Conservation (phyloP, 495 filamentous ascomycete species). For the Penicillium herquei region DNA sequence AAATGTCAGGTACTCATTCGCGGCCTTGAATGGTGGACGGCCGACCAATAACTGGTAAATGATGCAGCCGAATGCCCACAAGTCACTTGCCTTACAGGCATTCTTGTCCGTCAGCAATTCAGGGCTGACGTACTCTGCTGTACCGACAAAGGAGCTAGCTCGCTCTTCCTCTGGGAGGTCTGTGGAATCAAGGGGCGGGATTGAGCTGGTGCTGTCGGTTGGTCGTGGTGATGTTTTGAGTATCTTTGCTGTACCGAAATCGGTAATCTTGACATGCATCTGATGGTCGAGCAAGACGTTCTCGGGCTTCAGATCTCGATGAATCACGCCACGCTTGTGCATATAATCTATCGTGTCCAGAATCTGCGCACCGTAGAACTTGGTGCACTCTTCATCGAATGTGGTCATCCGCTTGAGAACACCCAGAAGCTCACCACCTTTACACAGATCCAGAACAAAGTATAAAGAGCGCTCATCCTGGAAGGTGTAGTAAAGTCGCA, state of each 20-base stretch:
- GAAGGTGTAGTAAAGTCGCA: constrained; percentile 97
- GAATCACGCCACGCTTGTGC: constrained; percentile 94
- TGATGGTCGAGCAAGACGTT: constrained; percentile 93
- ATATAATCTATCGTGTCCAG: constrained; percentile 96
- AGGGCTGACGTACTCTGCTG: constrained; percentile 97
- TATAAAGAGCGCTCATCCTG: constrained; percentile 95
- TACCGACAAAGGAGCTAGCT: constrained; percentile 95
- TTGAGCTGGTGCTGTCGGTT: constrained; percentile 38
- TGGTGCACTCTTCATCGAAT: constrained; percentile 93
- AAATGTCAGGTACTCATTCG: constrained; percentile 96
- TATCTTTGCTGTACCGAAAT: constrained; percentile 97
- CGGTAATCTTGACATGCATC: constrained; percentile 98
- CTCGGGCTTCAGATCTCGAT: constrained; percentile 95
- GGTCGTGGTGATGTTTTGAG: constrained; percentile 64
- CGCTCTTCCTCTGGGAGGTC: constrained; percentile 66
- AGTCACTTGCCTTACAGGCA: constrained; percentile 94
- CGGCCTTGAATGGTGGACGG: constrained; percentile 93
- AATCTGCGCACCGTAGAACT: constrained; percentile 95
- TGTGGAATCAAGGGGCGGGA: constrained; percentile 48
- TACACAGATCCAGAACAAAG: constrained; percentile 93
- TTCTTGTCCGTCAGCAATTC: constrained; percentile 94
- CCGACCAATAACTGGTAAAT: constrained; percentile 94
- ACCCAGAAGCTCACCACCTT: constrained; percentile 87
- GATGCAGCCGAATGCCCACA: constrained; percentile 99
- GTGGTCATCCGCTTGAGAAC: constrained; percentile 90